These are phyloP conservation scores for Vitis hybrid DNA, from an alignment of 177 flowering plant genomes.

Conservation along the genomic window DNA sequence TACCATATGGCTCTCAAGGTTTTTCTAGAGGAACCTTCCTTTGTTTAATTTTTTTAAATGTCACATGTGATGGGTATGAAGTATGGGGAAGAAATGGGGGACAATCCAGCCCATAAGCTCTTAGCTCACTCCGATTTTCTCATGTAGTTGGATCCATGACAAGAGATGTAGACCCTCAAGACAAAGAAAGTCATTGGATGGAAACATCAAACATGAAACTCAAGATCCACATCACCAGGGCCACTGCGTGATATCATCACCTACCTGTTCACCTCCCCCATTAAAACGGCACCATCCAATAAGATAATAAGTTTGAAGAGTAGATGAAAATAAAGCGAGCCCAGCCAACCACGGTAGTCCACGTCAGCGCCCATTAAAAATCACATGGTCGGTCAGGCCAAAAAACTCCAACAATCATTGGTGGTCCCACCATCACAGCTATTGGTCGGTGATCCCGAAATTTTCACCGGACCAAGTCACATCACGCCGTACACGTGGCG, in stretches of 20 bases:
- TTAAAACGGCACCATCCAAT: background rate
- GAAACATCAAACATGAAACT: no score
- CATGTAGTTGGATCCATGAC: no score
- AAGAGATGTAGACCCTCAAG: no score
- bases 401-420: constrained; percentile 11
- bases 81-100: no score
- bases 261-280: background rate
- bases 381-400: constrained; percentile 23
- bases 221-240: no score
- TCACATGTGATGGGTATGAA: no score
- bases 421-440: constrained; percentile 15
- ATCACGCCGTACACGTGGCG: constrained; percentile 29
- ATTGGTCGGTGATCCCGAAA: constrained; percentile 15
- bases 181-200: background rate
- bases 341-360: constrained; percentile 1
- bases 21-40: no score
- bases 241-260: background rate
- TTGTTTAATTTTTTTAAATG: no score
- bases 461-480: constrained; percentile 9
- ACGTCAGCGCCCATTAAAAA: constrained; percentile 18
- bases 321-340: constrained; percentile 9
- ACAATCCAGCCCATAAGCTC: no score
- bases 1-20: no score
- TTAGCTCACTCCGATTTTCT: no score
- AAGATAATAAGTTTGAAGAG: background rate